These are phyloP conservation scores for Mercurialis annua DNA, from an alignment of 345 rosid species.

Conservation along the genomic window DNA sequence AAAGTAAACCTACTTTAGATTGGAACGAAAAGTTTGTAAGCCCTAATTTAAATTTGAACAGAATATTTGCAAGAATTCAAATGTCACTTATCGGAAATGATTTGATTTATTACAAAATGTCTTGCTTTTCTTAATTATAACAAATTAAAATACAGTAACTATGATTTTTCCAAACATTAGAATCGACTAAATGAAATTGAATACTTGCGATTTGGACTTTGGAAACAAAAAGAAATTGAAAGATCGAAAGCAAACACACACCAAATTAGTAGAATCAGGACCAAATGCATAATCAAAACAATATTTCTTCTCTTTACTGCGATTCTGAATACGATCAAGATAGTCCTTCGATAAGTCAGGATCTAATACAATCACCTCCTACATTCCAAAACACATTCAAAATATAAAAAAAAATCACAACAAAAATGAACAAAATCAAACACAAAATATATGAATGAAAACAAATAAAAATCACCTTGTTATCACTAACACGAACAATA, in stretches of 20 bases:
- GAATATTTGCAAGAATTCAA: too few species aligned
- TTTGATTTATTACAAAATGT: too few species aligned
- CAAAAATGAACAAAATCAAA: not conserved
- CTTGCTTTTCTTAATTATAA: too few species aligned
- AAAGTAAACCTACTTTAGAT: not conserved
- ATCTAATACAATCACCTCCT: constrained; percentile 84
- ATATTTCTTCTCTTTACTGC: constrained; percentile 79
- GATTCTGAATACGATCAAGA: constrained; percentile 73
- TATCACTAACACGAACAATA: constrained; percentile 65
- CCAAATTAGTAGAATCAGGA: constrained; percentile 63
- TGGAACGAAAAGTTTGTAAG: too few species aligned
- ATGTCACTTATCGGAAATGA: too few species aligned
- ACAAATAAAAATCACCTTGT: constrained; percentile 38
- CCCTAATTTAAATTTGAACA: too few species aligned
- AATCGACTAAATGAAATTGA: not conserved
- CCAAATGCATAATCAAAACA: constrained; percentile 84
- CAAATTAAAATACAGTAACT: too few species aligned
- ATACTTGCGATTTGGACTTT: too few species aligned
- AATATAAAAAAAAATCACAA: not conserved
- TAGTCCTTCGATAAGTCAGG: constrained; percentile 87
- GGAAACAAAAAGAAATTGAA: too few species aligned
- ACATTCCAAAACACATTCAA: constrained; percentile 3
- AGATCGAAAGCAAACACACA: too few species aligned
- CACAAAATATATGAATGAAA: too few species aligned
- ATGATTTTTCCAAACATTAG: not conserved